Evolutionary conservation across 140 eudicot genomes (phyloP), one percentile per base, ranked within the genome.

Genomic region (Anethum foeniculum): DNA sequence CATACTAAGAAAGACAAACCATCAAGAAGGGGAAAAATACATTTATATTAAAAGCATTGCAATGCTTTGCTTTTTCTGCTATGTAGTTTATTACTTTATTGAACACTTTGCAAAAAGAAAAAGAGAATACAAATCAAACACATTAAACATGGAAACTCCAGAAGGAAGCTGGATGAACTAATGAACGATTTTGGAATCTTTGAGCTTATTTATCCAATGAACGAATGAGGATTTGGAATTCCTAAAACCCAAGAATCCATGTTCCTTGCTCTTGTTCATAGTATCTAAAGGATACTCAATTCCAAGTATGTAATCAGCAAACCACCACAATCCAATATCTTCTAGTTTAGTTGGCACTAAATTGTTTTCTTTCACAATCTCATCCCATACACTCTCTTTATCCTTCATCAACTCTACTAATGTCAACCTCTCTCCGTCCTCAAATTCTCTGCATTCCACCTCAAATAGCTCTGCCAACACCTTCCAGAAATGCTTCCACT

Each of bases 251-350:
- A 90, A 81, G 82, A 94, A 94, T 60, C 98, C 98, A 86, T 94
- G 97, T 83, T 94, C 98, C 85, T 94, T 94, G 80, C 97, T 94
- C 90, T 94, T 94, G 64, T 94, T 94, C 96, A 91, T 94, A 4
- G 86, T 91, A 51, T 87, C 97, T 83, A 90, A 79, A 77, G 43
- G 9, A 60, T 87, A 78, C 27, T 80, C 87, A 27, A 15, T 0
- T 6, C 84, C 83, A 32, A 92, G 80, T 0, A 87, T 32, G 58
- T 65, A 3, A 85, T 94, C 98, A 79, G 30, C 90, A 86, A 91
- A 92, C 98, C 97, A 91, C 98, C 98, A 94, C 3, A 9, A 56
- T 27, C 87, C 98, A 79, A 91, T 87, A 25, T 94, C 98, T 69
- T 91, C 91, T 85, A 94, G 43, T 74, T 84, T 94, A 28, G 96